Percentiles rank a stretch among this genome's conserved stretches.
phyloP scores from a whole-genome alignment of 495 filamentous ascomycete species.

The Tirmania nivea region DNA sequence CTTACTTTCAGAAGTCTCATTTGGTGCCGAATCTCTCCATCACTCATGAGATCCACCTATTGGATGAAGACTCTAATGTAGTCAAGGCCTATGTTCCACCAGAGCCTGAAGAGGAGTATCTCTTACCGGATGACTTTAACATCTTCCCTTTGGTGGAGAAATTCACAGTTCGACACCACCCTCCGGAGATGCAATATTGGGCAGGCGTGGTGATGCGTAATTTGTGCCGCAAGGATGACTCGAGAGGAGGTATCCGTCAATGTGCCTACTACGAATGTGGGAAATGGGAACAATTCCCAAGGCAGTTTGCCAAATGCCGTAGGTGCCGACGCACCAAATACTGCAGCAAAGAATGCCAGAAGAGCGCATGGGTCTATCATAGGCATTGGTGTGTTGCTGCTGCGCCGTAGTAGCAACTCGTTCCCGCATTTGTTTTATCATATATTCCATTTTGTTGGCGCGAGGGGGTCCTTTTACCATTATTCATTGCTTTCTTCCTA shows the following conservation, averaged over 20 bases:
- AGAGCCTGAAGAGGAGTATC: conserved; percentile 69
- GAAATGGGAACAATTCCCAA: conserved; percentile 87
- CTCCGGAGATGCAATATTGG: conserved; percentile 97
- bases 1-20: conserved; percentile 88
- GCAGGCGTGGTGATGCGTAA: conserved; percentile 97
- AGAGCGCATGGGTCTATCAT: conserved; percentile 94
- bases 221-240: conserved; percentile 92
- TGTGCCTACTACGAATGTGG: conserved; percentile 96
- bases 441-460: not conserved
- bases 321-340: conserved; percentile 95
- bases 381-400: conserved; percentile 91
- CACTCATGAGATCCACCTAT: conserved; percentile 53
- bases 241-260: conserved; percentile 76
- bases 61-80: conserved; percentile 42
- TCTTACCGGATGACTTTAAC: conserved; percentile 82
- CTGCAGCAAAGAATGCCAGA: conserved; percentile 99
- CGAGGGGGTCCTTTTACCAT: not conserved
- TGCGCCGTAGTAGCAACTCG: not conserved
- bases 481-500: not conserved
- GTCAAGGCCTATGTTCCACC: conserved; percentile 16
- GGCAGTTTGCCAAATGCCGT: conserved; percentile 94
- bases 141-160: conserved; percentile 97
- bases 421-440: not conserved
- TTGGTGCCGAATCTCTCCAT: conserved; percentile 84
- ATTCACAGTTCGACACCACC: conserved; percentile 86